Percentiles rank a stretch among this genome's conserved stretches.
Evolutionary conservation across 345 rosid species (phyloP).

Genomic region (Hirschfeldia incana): DNA sequence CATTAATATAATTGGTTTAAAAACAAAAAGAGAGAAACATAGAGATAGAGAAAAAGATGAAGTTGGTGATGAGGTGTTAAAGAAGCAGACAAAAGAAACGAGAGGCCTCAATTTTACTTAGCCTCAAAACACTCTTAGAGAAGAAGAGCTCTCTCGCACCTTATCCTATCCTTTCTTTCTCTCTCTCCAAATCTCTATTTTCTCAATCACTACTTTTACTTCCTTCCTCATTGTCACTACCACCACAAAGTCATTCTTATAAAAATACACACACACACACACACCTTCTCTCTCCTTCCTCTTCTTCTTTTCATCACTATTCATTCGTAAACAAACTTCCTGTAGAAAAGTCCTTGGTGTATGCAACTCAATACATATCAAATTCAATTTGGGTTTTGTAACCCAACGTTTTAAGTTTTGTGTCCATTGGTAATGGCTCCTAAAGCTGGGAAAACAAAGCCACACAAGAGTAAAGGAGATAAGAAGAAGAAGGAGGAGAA

Average conservation of each 20-base stretch:
- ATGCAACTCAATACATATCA: not conserved
- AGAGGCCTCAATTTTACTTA: slow-evolving; percentile 61
- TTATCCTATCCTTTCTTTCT: slow-evolving; percentile 65
- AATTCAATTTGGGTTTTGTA: slow-evolving; percentile 32
- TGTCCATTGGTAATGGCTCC: slow-evolving; percentile 67
- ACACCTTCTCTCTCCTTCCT: slow-evolving; percentile 20
- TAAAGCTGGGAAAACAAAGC: slow-evolving; percentile 73
- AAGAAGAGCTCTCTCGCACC: slow-evolving; percentile 43
- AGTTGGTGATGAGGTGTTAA: slow-evolving; percentile 41
- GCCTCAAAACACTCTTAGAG: slow-evolving; percentile 48
- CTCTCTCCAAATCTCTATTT: slow-evolving; percentile 29
- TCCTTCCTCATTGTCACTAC: slow-evolving; percentile 26
- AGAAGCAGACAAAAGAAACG: slow-evolving; percentile 45
- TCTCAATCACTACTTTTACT: slow-evolving; percentile 24
- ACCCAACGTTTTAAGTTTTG: slow-evolving; percentile 1
- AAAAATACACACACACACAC: slow-evolving; percentile 8
- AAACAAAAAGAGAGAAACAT: not conserved
- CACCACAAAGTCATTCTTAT: slow-evolving; percentile 26
- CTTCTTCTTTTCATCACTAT: slow-evolving; percentile 11
- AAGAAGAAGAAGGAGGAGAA: slow-evolving; percentile 92
- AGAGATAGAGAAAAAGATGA: slow-evolving; percentile 20
- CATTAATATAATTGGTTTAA: not conserved
- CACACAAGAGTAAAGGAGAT: slow-evolving; percentile 75
- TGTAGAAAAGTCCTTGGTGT: not conserved
- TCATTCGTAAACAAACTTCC: slow-evolving; percentile 13